A percentile compares a stretch with the other conserved stretches of the same genome.
phyloP scores from a whole-genome alignment of 1,139 yeast genomes.

The Zygosaccharomyces sapae region DNA sequence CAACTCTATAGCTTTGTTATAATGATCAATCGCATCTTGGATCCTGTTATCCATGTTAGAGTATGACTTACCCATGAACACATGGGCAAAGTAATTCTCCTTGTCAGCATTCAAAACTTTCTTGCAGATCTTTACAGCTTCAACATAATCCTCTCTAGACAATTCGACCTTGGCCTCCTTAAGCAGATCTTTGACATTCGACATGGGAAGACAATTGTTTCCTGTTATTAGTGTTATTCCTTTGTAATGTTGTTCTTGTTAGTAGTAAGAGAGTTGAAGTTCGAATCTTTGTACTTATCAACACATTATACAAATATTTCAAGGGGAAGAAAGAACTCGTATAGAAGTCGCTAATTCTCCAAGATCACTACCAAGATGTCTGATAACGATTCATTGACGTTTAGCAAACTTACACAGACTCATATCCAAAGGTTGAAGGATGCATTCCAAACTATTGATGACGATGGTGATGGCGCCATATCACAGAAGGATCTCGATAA shows the following conservation, averaged over 20 bases:
- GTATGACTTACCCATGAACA: conserved; percentile 44
- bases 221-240: neutral
- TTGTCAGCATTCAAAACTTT: conserved; percentile 54
- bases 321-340: neutral
- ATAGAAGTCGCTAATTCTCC: neutral
- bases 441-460: conserved; percentile 66
- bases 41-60: conserved; percentile 18
- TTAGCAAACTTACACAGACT: conserved; percentile 33
- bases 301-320: neutral
- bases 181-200: conserved; percentile 42
- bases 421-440: conserved; percentile 46
- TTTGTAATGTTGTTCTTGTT: neutral
- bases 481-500: conserved; percentile 55
- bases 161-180: conserved; percentile 61
- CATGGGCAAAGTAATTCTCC: conserved; percentile 58
- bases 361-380: conserved; percentile 20
- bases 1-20: conserved; percentile 51
- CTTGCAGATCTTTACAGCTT: conserved; percentile 50
- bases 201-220: conserved; percentile 16
- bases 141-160: conserved; percentile 52
- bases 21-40: conserved; percentile 46
- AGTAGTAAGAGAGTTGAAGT: neutral
- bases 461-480: conserved; percentile 72
- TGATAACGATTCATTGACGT: conserved; percentile 28
- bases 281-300: neutral